Evolutionary conservation across 352 stramenopile genomes (phyloP).

Genomic region (Pythium chondricola): DNA sequence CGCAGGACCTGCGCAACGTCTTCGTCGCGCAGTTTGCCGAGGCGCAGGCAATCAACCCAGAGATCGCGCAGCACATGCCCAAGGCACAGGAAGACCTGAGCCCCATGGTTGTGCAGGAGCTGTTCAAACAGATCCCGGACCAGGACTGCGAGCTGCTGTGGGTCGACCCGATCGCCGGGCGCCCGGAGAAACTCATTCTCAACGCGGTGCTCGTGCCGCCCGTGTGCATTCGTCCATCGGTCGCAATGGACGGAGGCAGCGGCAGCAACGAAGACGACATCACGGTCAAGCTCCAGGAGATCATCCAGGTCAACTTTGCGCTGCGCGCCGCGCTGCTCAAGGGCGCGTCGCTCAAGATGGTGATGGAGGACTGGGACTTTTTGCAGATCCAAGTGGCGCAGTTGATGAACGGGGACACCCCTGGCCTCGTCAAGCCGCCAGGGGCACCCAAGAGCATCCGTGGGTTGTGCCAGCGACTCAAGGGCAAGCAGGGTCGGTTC

Average conservation of each 20-base stretch:
- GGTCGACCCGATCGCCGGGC: slow-evolving; percentile 91
- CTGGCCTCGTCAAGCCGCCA: slow-evolving; percentile 93
- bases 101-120: slow-evolving; percentile 87
- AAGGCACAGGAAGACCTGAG: slow-evolving; percentile 91
- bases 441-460: slow-evolving; percentile 93
- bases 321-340: slow-evolving; percentile 92
- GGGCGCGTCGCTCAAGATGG: slow-evolving; percentile 95
- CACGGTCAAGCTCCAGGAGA: slow-evolving; percentile 98
- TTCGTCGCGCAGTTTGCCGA: slow-evolving; percentile 81
- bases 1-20: slow-evolving; percentile 77
- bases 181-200: slow-evolving; percentile 97
- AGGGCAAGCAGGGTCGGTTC: slow-evolving; percentile 97
- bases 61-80: slow-evolving; percentile 76
- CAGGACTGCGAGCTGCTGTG: slow-evolving; percentile 98
- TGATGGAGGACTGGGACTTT: slow-evolving; percentile 99
- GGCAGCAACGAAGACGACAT: slow-evolving; percentile 99
- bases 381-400: slow-evolving; percentile 96
- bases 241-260: slow-evolving; percentile 94
- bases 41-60: slow-evolving; percentile 71
- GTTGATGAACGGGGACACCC: slow-evolving; percentile 99
- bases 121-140: slow-evolving; percentile 96
- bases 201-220: slow-evolving; percentile 97
- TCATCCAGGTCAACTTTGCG: slow-evolving; percentile 98
- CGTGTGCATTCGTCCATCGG: slow-evolving; percentile 97
- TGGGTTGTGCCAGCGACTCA: slow-evolving; percentile 96